Evolutionary conservation across 495 filamentous ascomycete species (phyloP).

Genomic region (Aspergillus saccharolyticus): DNA sequence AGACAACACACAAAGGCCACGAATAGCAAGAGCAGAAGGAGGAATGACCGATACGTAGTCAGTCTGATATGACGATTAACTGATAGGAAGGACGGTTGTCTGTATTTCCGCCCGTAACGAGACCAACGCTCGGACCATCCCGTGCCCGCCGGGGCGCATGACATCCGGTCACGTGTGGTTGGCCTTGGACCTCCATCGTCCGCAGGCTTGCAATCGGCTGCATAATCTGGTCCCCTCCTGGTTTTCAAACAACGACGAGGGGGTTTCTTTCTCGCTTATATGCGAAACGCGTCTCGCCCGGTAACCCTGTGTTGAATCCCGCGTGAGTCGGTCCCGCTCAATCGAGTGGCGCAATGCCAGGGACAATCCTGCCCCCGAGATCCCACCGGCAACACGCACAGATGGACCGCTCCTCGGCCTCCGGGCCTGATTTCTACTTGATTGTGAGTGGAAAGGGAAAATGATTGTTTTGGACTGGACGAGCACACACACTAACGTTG

Average conservation of each 20-base stretch:
- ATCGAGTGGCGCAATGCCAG: slow-evolving; percentile 53
- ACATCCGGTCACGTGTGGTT: slow-evolving; percentile 26
- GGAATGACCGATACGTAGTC: slow-evolving; percentile 19
- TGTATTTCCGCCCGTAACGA: slow-evolving; percentile 1
- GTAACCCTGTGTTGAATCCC: slow-evolving; percentile 27
- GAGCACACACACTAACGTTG: slow-evolving; percentile 14
- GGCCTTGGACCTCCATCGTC: slow-evolving; percentile 25
- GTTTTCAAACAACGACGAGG: slow-evolving; percentile 25
- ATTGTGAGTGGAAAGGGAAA: slow-evolving; percentile 54
- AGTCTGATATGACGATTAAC: too few relatives aligned
- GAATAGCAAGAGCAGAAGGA: slow-evolving; percentile 11
- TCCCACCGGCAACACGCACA: slow-evolving; percentile 47
- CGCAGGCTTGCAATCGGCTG: slow-evolving; percentile 11
- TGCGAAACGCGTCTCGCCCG: slow-evolving; percentile 16
- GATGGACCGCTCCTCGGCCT: slow-evolving; percentile 43
- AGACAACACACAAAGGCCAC: slow-evolving; percentile 9
- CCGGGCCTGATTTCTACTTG: slow-evolving; percentile 63
- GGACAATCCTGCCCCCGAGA: slow-evolving; percentile 55
- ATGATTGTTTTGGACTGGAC: slow-evolving; percentile 8
- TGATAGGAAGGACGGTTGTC: slow-evolving; percentile 16
- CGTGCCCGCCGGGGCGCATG: slow-evolving; percentile 18
- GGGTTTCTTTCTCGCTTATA: slow-evolving; percentile 23
- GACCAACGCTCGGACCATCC: slow-evolving; percentile 25
- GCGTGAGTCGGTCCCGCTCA: slow-evolving; percentile 39
- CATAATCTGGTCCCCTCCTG: not conserved